Evolutionary conservation across 768 basidiomycete genomes (phyloP).

Genomic region (Lactifluus echinatus): DNA sequence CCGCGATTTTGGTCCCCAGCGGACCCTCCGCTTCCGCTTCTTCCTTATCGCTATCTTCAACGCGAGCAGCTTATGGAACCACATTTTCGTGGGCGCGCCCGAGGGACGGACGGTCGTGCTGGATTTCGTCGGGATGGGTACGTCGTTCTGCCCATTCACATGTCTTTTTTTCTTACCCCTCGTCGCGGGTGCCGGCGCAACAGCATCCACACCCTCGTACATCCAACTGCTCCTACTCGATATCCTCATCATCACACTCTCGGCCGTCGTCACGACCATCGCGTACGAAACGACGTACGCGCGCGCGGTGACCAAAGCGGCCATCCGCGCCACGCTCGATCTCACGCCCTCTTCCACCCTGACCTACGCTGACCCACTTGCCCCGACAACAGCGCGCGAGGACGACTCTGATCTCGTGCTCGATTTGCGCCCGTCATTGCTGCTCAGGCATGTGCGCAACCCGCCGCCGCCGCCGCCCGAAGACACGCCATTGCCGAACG

Average conservation of each 20-base stretch:
- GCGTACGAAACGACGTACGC: constrained; percentile 53
- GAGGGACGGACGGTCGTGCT: constrained; percentile 60
- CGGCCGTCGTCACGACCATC: constrained; percentile 56
- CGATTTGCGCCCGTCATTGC: constrained; percentile 48
- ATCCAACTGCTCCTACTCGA: constrained; percentile 59
- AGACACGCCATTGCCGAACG: constrained; percentile 49
- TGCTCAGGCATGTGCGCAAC: constrained; percentile 49
- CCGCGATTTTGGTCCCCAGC: constrained; percentile 52
- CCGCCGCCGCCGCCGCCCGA: constrained; percentile 36
- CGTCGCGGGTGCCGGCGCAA: background rate
- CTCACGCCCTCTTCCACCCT: constrained; percentile 33
- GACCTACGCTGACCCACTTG: constrained; percentile 12
- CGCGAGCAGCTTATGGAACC: constrained; percentile 50
- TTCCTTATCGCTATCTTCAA: constrained; percentile 51
- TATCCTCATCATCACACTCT: constrained; percentile 56
- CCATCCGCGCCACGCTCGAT: constrained; percentile 13
- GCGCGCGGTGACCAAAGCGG: constrained; percentile 34
- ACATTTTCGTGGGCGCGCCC: constrained; percentile 42
- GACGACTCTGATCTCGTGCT: constrained; percentile 27
- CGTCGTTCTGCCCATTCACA: constrained; percentile 28
- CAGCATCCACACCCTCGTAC: constrained; percentile 49
- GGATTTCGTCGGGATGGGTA: constrained; percentile 75
- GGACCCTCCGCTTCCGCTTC: constrained; percentile 65
- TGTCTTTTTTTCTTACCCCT: background rate
- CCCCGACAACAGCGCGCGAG: constrained; percentile 3